These are phyloP conservation scores for Coemansia sp. DNA, from an alignment of 192 early-diverging fungal species.

Conservation along the genomic window DNA sequence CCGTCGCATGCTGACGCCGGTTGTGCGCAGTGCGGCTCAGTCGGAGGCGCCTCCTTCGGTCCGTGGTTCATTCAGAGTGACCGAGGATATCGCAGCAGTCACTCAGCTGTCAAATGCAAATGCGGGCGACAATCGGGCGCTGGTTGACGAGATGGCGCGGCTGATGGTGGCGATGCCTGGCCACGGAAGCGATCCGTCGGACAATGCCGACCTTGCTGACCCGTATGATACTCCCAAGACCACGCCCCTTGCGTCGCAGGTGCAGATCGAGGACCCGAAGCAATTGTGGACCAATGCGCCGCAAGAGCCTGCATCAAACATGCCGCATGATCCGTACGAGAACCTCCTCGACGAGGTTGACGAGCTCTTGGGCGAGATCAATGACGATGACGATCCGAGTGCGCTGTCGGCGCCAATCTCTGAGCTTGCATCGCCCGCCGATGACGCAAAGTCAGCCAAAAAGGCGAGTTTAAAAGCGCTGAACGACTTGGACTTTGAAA, in stretches of 20 bases:
- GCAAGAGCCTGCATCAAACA: conserved; percentile 16
- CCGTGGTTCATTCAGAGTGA: conserved; percentile 4
- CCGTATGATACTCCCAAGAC: background rate
- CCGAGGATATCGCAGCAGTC: conserved; percentile 6
- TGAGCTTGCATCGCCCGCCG: background rate
- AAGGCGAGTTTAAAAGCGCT: background rate
- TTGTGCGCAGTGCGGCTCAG: conserved; percentile 31
- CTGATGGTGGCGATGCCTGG: conserved; percentile 18
- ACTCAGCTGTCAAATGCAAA: conserved; percentile 15
- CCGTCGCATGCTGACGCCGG: conserved; percentile 29
- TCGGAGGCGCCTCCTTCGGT: conserved; percentile 1
- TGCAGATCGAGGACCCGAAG: background rate
- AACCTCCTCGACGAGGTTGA: conserved; percentile 52
- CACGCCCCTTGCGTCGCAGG: conserved; percentile 1
- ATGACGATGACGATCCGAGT: conserved; percentile 31
- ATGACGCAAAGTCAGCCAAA: background rate
- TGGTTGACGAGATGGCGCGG: conserved; percentile 29
- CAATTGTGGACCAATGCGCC: conserved; percentile 29
- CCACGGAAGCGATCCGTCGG: background rate
- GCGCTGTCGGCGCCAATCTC: background rate
- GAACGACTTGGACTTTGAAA: conserved; percentile 30
- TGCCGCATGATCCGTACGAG: conserved; percentile 46
- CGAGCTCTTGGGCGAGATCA: conserved; percentile 48
- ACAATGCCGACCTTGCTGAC: background rate
- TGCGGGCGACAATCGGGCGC: conserved; percentile 6